Evolutionary conservation across 2,329 filamentous ascomycete species (phyloP).

Genomic region (Fusarium sp.): DNA sequence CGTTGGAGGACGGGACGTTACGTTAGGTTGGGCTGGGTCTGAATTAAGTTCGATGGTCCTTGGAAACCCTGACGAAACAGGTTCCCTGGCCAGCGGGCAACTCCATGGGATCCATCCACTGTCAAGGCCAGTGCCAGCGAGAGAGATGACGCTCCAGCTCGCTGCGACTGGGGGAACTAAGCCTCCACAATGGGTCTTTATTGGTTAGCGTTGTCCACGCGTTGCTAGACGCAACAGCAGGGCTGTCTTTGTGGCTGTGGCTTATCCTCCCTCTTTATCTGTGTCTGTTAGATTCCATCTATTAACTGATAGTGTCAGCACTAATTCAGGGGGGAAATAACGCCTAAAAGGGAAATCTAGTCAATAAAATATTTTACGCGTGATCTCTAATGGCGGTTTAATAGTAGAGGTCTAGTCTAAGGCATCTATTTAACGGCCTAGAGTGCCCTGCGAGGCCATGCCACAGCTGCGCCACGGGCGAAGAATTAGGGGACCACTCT

Average conservation of each 20-base stretch:
- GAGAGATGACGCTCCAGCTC: slow-evolving; percentile 25
- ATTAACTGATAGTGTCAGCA: not conserved
- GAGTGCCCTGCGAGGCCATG: slow-evolving; percentile 12
- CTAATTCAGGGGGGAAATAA: slow-evolving; percentile 19
- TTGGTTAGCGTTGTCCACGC: slow-evolving; percentile 27
- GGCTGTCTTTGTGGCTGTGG: slow-evolving; percentile 27
- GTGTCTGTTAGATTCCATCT: not conserved
- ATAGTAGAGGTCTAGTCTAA: not conserved
- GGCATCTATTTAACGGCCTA: not conserved
- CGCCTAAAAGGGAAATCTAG: not conserved
- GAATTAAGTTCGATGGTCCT: slow-evolving; percentile 28
- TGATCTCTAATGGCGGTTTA: not conserved
- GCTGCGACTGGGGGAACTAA: slow-evolving; percentile 8
- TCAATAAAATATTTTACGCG: not conserved
- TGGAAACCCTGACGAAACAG: slow-evolving; percentile 41
- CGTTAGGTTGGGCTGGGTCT: slow-evolving; percentile 20
- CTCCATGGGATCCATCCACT: slow-evolving; percentile 8
- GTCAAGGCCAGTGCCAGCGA: not conserved
- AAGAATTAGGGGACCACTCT: slow-evolving; percentile 16
- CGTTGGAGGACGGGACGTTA: not conserved
- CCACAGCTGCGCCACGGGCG: slow-evolving; percentile 37
- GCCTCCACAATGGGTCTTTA: slow-evolving; percentile 16
- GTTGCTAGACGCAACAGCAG: slow-evolving; percentile 39
- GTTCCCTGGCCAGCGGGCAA: slow-evolving; percentile 36
- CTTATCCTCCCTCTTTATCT: slow-evolving; percentile 2